These are phyloP conservation scores for Ophiostoma perfectum DNA, from an alignment of 2,329 filamentous ascomycete species.

Conservation along the genomic window DNA sequence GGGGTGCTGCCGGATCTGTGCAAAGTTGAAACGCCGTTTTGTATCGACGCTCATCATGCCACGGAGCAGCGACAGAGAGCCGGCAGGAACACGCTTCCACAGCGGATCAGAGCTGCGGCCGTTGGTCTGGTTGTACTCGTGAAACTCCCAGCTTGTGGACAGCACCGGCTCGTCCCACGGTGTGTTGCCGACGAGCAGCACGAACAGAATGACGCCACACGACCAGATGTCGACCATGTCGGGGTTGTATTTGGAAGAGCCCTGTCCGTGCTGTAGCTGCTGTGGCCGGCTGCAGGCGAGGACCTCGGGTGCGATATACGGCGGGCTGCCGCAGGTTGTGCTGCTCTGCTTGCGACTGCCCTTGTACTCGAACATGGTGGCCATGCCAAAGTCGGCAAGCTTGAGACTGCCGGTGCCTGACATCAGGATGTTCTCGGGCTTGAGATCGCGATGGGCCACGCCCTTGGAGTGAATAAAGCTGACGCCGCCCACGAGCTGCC, in stretches of 20 bases:
- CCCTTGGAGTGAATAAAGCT: slow-evolving; percentile 95
- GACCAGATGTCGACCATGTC: slow-evolving; percentile 94
- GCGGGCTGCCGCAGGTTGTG: slow-evolving; percentile 90
- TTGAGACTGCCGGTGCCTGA: slow-evolving; percentile 82
- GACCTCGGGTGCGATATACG: slow-evolving; percentile 96
- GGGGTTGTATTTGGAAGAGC: slow-evolving; percentile 58
- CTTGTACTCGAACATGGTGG: slow-evolving; percentile 87
- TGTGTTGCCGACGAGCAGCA: slow-evolving; percentile 90
- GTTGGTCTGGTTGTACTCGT: slow-evolving; percentile 74
- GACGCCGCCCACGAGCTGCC: slow-evolving; percentile 82
- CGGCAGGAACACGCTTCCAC: slow-evolving; percentile 71
- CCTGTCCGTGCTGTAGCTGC: not conserved
- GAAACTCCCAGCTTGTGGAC: slow-evolving; percentile 74
- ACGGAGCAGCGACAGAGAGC: slow-evolving; percentile 73
- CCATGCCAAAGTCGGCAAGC: slow-evolving; percentile 93
- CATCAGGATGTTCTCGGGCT: slow-evolving; percentile 92
- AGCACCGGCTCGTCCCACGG: slow-evolving; percentile 94
- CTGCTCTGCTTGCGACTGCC: slow-evolving; percentile 74
- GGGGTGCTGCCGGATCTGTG: slow-evolving; percentile 81
- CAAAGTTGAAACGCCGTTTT: slow-evolving; percentile 71
- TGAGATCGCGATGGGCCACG: slow-evolving; percentile 85
- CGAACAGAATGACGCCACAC: slow-evolving; percentile 95
- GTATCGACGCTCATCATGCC: slow-evolving; percentile 88
- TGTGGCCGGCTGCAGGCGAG: slow-evolving; percentile 43
- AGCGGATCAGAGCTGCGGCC: slow-evolving; percentile 80